Evolutionary conservation across 2,329 filamentous ascomycete species (phyloP).

Genomic region (Uncinocarpus reesii): DNA sequence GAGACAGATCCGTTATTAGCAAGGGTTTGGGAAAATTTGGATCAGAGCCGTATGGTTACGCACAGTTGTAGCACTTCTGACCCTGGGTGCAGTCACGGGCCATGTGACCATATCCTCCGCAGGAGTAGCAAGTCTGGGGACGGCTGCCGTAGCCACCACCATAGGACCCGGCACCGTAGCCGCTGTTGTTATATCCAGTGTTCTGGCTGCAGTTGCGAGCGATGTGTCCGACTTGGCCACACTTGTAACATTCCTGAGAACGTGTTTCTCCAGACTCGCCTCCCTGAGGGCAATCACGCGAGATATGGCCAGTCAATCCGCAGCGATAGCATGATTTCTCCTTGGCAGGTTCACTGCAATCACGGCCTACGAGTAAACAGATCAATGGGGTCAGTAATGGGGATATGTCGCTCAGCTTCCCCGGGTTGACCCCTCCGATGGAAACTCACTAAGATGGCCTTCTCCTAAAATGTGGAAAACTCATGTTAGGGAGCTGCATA

Average conservation of each 20-base stretch:
- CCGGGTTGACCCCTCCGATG: background rate
- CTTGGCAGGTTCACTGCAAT: conserved; percentile 81
- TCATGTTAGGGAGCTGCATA: conserved; percentile 21
- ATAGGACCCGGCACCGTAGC: conserved; percentile 37
- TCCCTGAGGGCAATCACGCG: conserved; percentile 55
- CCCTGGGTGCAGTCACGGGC: conserved; percentile 97
- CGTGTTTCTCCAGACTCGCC: conserved; percentile 40
- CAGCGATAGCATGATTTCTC: conserved; percentile 60
- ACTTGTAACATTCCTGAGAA: conserved; percentile 89
- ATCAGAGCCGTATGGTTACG: conserved; percentile 22
- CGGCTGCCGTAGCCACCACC: conserved; percentile 42
- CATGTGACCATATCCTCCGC: conserved; percentile 94
- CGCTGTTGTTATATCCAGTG: conserved; percentile 41
- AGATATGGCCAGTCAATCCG: conserved; percentile 79
- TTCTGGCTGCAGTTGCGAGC: conserved; percentile 55
- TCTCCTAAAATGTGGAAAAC: conserved; percentile 35
- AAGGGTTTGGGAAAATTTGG: conserved; percentile 13
- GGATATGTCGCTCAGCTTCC: conserved; percentile 8
- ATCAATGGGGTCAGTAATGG: conserved; percentile 9
- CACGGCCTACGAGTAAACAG: conserved; percentile 52
- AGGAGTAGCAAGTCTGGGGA: conserved; percentile 92
- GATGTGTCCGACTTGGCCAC: conserved; percentile 91
- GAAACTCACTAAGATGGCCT: conserved; percentile 65
- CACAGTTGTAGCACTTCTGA: conserved; percentile 99
- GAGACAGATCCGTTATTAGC: conserved; percentile 20